Evolutionary conservation across 129 eudicot genomes (phyloP).

Genomic region (Heracleum sosnowskyi): DNA sequence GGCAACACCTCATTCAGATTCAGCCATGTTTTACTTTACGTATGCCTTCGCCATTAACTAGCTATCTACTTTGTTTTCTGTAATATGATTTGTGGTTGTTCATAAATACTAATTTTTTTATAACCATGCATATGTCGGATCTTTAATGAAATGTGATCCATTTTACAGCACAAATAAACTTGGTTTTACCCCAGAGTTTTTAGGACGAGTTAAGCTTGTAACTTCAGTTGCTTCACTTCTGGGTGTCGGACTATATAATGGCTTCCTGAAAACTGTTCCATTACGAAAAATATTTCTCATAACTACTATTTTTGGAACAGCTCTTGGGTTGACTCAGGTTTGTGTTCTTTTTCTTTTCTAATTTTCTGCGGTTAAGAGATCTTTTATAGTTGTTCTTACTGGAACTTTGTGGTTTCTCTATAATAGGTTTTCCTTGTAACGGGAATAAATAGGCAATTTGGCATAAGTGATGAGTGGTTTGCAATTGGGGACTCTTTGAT

Average conservation of each 20-base stretch:
- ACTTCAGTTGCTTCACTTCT: constrained; percentile 87
- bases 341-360: constrained; percentile 4
- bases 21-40: constrained; percentile 99
- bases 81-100: neutral
- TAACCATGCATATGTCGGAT: constrained; percentile 5
- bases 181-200: constrained; percentile 89
- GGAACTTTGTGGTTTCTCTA: constrained; percentile 4
- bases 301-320: constrained; percentile 73
- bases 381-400: constrained; percentile 3
- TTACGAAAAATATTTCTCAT: constrained; percentile 66
- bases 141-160: neutral
- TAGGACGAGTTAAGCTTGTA: constrained; percentile 93
- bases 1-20: constrained; percentile 96
- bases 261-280: constrained; percentile 71
- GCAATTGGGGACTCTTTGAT: constrained; percentile 92
- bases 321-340: constrained; percentile 93
- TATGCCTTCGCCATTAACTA: constrained; percentile 15
- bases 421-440: constrained; percentile 79
- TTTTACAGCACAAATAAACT: constrained; percentile 78
- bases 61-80: neutral
- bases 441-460: constrained; percentile 79
- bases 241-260: constrained; percentile 94
- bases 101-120: neutral
- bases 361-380: neutral
- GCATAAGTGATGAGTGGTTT: constrained; percentile 97